Evolutionary conservation across 495 filamentous ascomycete species (phyloP), one percentile per base, ranked within the genome.

Genomic region (Xylaria bambusicola): DNA sequence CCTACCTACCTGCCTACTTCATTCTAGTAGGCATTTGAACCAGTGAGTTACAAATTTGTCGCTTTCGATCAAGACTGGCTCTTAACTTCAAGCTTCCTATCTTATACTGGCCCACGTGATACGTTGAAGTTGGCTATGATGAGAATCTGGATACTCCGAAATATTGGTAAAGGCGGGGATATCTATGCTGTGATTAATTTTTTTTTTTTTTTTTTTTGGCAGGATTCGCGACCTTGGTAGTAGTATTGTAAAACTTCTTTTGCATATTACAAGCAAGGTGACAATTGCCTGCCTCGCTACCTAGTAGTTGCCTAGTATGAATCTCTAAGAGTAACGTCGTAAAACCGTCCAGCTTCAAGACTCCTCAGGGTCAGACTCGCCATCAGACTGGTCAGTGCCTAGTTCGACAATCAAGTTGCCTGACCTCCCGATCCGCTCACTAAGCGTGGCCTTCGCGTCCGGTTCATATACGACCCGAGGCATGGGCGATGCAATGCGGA

Each of bases 351-450:
- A 12, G 1, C 27, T 47, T 18, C 21, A 56, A 29, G 31, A 38
- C 42, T 47, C 42, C 23, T 20, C 15, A 38, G 36, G 23, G 3
- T 51, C 61, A 8, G 52, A 44, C 36, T 62, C 65, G 23, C 35
- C 57, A 33, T 75, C 73, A 15, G 70, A 65, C 18, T 73, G 68
- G 12, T 56, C 21, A 40, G 74, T 60, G 38, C 72, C 72, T 33
- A 46, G 7, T 68, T 98, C 94, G 2, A 97, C 93, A 20, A 98
- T 86, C 24, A 98, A 74, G 73, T 93, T 98, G 0, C 88, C 93
- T 54, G 89, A 93, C 53, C 87, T 81, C 31, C 93, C 92, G 60
- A 98, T 84, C 62, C 84, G 83, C 36, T 88, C 84, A 13, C 75
- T 79, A 51, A 96, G 82, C 10, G 82, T 87, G 0, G 83, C 84